These are phyloP conservation scores for Venturia carpophila DNA, from an alignment of 2,329 filamentous ascomycete genomes.

Conservation along the genomic window DNA sequence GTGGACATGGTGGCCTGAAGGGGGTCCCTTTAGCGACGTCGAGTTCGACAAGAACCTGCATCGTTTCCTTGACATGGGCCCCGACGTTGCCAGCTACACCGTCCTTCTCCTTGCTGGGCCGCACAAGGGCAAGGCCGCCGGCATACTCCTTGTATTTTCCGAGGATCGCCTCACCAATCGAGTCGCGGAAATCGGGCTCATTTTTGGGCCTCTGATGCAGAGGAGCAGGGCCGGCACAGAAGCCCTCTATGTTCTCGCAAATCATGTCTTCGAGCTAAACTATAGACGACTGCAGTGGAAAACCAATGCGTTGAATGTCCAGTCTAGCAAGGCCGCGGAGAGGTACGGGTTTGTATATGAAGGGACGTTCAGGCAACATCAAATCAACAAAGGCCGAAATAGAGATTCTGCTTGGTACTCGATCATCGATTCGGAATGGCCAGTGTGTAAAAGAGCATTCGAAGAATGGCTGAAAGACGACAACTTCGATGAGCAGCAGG, in stretches of 20 bases:
- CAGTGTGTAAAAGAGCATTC: constrained; percentile 37
- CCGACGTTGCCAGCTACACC: background rate
- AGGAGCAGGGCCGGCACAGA: constrained; percentile 39
- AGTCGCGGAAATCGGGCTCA: constrained; percentile 2
- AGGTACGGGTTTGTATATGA: constrained; percentile 53
- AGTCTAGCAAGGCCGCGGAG: constrained; percentile 47
- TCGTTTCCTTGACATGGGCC: background rate
- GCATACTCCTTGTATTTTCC: background rate
- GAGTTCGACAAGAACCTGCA: background rate
- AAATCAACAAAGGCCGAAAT: constrained; percentile 49
- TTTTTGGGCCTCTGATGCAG: background rate
- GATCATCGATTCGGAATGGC: constrained; percentile 54
- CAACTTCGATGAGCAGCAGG: constrained; percentile 50
- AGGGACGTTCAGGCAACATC: constrained; percentile 54
- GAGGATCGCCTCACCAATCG: constrained; percentile 9
- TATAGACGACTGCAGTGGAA: constrained; percentile 59
- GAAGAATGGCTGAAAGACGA: constrained; percentile 46
- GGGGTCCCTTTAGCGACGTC: background rate
- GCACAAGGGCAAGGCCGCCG: background rate
- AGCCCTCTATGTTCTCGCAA: constrained; percentile 48
- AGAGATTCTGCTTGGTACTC: constrained; percentile 56
- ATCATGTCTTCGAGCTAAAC: constrained; percentile 47
- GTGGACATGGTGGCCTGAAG: constrained; percentile 9
- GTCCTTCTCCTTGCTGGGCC: background rate
- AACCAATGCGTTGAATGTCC: constrained; percentile 49